Evolutionary conservation across 768 basidiomycete species (phyloP), one percentile per base, ranked within the genome.

Genomic region (Pilatotrama ljubarskyi): DNA sequence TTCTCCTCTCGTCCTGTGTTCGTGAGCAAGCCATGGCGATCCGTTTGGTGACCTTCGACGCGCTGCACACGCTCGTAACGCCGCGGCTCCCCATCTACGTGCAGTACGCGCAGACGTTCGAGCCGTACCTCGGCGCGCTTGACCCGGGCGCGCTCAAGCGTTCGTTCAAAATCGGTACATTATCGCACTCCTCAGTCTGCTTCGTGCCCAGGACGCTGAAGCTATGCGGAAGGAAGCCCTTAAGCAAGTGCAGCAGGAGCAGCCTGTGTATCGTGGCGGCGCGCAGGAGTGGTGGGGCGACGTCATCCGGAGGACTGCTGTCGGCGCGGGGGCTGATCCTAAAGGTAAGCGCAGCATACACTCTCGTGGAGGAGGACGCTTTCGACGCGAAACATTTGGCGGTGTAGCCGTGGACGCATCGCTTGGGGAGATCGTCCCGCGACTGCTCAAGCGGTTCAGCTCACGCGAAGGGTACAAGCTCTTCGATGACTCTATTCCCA

Each of bases 41-140:
- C 70, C 82, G 80, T 9, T 75, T 91, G 7, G 86, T 91, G 46
- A 84, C 87, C n/a, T 92, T 93, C 64, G 91, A 93, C 66, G 84
- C 84, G 0, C 74, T 92, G 24, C 84, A 87, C 66, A 93, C 91
- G n/a, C 76, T 91, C 5, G 76, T 93, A 15, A 79, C 80, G 2
- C 90, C 89, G 18, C 83, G 88, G 6, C 73, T 73, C 35, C 88
- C 91, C 3, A 80, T 93, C 46, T 78, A 88, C 59, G 77, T 82
- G 26, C 90, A 84, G 64, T 82, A 89, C 68, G 79, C 86, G 0
- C 80, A 84, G 62, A 80, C 79, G 2, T 90, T 93, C 57, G 77
- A 80, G 25, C 87, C 88, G 0, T 85, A 82, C 69, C 73, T 92
- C 1, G 90, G 88, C n/a, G 59, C 68, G 1, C 76, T 91, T 14